Evolutionary conservation across 345 rosid species (phyloP), one percentile per base, ranked within the genome.

Genomic region (Populus tremula): DNA sequence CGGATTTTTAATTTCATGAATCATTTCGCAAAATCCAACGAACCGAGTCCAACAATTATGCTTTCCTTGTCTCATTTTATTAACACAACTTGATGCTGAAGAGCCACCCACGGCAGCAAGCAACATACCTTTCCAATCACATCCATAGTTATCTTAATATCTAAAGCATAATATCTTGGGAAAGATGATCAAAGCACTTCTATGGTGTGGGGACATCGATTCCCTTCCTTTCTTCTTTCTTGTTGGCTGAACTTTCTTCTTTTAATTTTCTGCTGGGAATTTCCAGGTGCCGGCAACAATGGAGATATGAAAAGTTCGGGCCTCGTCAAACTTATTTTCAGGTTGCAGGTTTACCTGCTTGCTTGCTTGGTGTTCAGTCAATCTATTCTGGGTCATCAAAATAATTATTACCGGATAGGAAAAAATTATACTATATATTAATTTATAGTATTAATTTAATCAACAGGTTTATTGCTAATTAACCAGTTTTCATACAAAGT

Each of bases 11-110:
- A 43, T 11, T 43, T 43, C 47, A 43, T 43, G 47, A 43, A 43
- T 43, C 47, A 11, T 43, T 12, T 43, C 47, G 11, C 47, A 14
- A 43, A 2, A 43, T 43, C 3, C 47, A 43, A 43, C 47, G 4
- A 11, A 11, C 12, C 47, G 14, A 43, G 47, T 11, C 12, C 2
- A 43, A 12, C 47, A 43, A 13, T 13, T 17, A 82, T 82, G 75
- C 86, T 82, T 69, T 41, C 61, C 3, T 10, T 69, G 73, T 67
- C 79, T 50, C 45, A 39, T 72, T 78, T 72, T 78, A 73, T 56
- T 41, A 73, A 78, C 85, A 80, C 84, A 86, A 86, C 62, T 83
- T 84, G 85, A 76, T 69, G 69, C 67, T 64, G 67, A 78, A 54
- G 49, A 65, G 49, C 72, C 67, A 74, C 69, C 76, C 72, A 74